Evolutionary conservation across 2,329 filamentous ascomycete species (phyloP), one percentile per base, ranked within the genome.

Genomic region (Xylaria sp.): DNA sequence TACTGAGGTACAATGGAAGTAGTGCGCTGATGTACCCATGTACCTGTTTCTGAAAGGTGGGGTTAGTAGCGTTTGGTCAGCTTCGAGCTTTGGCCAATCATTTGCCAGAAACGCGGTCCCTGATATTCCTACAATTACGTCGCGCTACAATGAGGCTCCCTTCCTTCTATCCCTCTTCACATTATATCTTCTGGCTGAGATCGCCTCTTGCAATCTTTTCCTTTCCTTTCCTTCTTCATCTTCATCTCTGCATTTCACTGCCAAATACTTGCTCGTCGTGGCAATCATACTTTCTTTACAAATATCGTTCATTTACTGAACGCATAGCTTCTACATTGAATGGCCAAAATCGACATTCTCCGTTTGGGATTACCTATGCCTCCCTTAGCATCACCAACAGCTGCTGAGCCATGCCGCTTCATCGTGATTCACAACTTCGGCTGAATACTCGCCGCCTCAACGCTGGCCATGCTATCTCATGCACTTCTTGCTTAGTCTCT

Each of bases 21-120:
- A 28, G 28, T 28, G 3, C 28, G 5, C 3, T 28, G 28, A 28
- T 28, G n/a, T 46, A 48, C 3, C 7, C 2, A 32, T 25, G 56
- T 67, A 73, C 69, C 72, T 69, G 51, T 62, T 46, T 59, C 55
- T 18, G 25, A 18, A 63, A 70, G 57, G 70, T 71, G 69, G 69
- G 56, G 54, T n/a, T n/a, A n/a, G n/a, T 37, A 39, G 12, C 44
- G 2, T 10, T 3, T 48, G 13, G 10, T 18, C 7, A 48, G 9
- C 15, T n/a, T 15, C 10, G 48, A 48, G 9, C 15, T n/a, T 15
- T 13, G 48, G 41, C 66, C 66, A 71, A 71, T 69, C 63, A 69
- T 3, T n/a, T 20, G 54, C 50, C 5, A 39, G 2, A 18, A 48
- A 71, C 69, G 69, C 69, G 69, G 66, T 65, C 48, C 3, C n/a